These are phyloP conservation scores for Cyberlindnera nakhonratchasimensis DNA, from an alignment of 805 yeast genomes.

Conservation along the genomic window DNA sequence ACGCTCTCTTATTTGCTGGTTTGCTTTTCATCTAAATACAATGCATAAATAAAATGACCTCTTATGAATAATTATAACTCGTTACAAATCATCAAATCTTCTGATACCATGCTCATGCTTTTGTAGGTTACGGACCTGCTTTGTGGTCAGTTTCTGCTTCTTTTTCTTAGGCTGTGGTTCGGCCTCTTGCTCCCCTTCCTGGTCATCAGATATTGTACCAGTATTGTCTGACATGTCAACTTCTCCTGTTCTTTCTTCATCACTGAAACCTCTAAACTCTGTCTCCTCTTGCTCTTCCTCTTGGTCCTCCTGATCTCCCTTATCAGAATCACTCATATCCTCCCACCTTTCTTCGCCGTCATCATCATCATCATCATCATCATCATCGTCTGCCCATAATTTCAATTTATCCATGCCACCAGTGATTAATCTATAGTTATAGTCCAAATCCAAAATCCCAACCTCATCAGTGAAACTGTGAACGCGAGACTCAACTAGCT, in stretches of 20 bases:
- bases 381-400: conserved; percentile 56
- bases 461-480: conserved; percentile 78
- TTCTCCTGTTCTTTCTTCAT: background rate
- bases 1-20: too few relatives aligned
- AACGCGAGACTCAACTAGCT: conserved; percentile 57
- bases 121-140: conserved; percentile 46
- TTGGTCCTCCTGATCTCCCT: conserved; percentile 30
- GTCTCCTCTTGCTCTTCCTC: conserved; percentile 5
- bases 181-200: conserved; percentile 20
- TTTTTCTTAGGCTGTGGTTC: conserved; percentile 25
- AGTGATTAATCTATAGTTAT: conserved; percentile 70
- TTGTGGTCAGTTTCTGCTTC: conserved; percentile 36
- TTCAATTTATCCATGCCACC: conserved; percentile 81
- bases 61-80: too few relatives aligned
- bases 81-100: conserved; percentile 56
- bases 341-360: conserved; percentile 27
- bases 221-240: too few relatives aligned
- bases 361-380: conserved; percentile 13
- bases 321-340: conserved; percentile 40
- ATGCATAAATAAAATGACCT: too few relatives aligned
- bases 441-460: conserved; percentile 71
- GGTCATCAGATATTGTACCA: too few relatives aligned
- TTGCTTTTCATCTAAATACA: too few relatives aligned
- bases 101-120: conserved; percentile 62
- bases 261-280: conserved; percentile 15